A percentile compares a stretch with the other conserved stretches of the same genome.
phyloP scores from a whole-genome alignment of 768 basidiomycete genomes.

The Lenzites betulinus region DNA sequence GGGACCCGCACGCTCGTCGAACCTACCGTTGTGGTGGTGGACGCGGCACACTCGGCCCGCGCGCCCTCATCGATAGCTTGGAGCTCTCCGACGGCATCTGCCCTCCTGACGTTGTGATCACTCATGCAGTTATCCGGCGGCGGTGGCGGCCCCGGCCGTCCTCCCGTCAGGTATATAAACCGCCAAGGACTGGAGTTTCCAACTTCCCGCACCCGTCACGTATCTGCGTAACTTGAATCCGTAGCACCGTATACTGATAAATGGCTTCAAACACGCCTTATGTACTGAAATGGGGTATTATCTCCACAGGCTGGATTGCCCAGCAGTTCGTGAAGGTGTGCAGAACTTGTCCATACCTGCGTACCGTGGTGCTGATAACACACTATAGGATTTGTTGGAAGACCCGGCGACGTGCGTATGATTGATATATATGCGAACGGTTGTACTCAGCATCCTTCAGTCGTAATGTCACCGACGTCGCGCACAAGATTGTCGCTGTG shows the following conservation, averaged over 20 bases:
- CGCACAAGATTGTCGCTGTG: conserved; percentile 70
- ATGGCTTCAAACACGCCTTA: conserved; percentile 36
- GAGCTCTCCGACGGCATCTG: not conserved
- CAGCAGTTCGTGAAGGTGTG: conserved; percentile 64
- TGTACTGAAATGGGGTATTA: conserved; percentile 80
- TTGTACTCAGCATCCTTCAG: conserved; percentile 35
- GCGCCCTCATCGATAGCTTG: conserved; percentile 4
- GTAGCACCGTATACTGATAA: not conserved
- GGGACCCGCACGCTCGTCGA: not conserved
- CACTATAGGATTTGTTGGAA: conserved; percentile 64
- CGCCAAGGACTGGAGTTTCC: not conserved
- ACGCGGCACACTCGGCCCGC: conserved; percentile 1
- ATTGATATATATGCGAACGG: not conserved
- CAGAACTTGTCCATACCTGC: not conserved
- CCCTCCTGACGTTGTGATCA: conserved; percentile 9
- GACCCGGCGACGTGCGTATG: conserved; percentile 67
- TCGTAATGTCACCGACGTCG: conserved; percentile 65
- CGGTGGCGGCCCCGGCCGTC: not conserved
- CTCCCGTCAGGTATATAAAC: not conserved
- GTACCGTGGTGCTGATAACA: not conserved
- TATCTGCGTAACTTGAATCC: not conserved
- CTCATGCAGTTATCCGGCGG: not conserved
- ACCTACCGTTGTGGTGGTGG: not conserved
- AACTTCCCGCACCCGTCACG: not conserved
- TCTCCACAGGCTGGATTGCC: conserved; percentile 80